Base-by-base conservation (phyloP, 768 basidiomycete genomes). In the Pleurotus ostreatus region DNA sequence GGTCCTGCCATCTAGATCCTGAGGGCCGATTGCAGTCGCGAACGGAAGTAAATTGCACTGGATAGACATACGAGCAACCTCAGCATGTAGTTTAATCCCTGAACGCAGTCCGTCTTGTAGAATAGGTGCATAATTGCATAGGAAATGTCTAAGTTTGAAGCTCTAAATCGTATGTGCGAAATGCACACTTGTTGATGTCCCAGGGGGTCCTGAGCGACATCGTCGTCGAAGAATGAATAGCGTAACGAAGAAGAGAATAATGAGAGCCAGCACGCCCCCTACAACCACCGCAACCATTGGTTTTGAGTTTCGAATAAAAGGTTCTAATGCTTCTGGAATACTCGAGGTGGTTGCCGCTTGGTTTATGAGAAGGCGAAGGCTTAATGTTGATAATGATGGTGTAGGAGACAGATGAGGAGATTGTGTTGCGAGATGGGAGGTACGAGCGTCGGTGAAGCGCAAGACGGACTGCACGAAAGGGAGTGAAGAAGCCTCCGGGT, bases 191-290 rank as follows among this genome's bases (percentile, higher is more conserved):
- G 51, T 53, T 5, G 51, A 40, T 13, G 51, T 43, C 18, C n/a
- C 20, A 6, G 38, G 22, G 22, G 34, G 20, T 53, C 51, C 37
- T 25, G 51, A 41, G 23, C 16, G 38, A 23, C 37, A 41, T 41
- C 51, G 51, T 3, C 51, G 51, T 25, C 51, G 51, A 18, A 53
- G 23, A 18, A 53, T 39, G 51, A 53, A 11, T n/a, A 53, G 20
- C 12, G 51, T 53, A 39, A 41, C 15, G 38, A 53, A 53, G 22
- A 53, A 41, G 11, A 53, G 39, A 18, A 40, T 2, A 15, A 53
- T 13, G 6, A 53, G 38, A 18, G 15, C 34, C 12, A 53, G 4
- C 8, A 20, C 39, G 18, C 51, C 51, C 4, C 12, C 51, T 18
- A 53, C 41, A 20, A 53, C 37, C 20, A 18, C 51, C 13, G 20